A percentile compares a stretch with the other conserved stretches of the same genome.
phyloP scores from a whole-genome alignment of 2,329 filamentous ascomycete genomes.

The Trichoderma harzianum region DNA sequence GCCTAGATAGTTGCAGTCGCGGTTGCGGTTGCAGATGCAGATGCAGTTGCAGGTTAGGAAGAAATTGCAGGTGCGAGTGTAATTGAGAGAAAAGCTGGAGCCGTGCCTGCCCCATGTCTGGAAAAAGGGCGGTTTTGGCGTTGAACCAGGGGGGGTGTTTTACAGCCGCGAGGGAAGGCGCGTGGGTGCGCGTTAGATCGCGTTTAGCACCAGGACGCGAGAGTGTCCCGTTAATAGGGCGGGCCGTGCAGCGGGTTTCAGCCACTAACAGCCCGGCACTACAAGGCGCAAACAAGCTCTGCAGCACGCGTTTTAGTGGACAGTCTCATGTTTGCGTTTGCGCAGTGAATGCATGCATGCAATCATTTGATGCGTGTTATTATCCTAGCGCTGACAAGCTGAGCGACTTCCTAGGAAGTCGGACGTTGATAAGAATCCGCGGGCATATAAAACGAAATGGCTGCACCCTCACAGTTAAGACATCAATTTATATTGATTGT shows the following conservation, averaged over 20 bases:
- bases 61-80: not conserved
- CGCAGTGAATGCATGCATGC: not conserved
- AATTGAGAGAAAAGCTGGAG: conserved; percentile 16
- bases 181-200: conserved; percentile 22
- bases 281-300: not conserved
- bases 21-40: not conserved
- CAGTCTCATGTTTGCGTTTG: not conserved
- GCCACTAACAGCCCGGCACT: not conserved
- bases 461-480: no score
- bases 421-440: no score
- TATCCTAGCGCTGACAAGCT: not conserved
- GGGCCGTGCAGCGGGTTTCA: not conserved
- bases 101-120: not conserved
- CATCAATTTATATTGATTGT: no score
- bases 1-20: not conserved
- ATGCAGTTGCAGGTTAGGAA: conserved; percentile 8
- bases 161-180: not conserved
- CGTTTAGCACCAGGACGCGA: conserved; percentile 9
- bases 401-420: not conserved
- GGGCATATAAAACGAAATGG: no score
- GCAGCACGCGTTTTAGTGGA: not conserved
- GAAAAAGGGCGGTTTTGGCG: conserved; percentile 11
- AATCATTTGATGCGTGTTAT: not conserved
- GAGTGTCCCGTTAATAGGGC: not conserved
- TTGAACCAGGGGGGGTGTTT: conserved; percentile 12